Evolutionary conservation across 2,329 filamentous ascomycete species (phyloP).

Genomic region (Aspergillus sclerotialis): DNA sequence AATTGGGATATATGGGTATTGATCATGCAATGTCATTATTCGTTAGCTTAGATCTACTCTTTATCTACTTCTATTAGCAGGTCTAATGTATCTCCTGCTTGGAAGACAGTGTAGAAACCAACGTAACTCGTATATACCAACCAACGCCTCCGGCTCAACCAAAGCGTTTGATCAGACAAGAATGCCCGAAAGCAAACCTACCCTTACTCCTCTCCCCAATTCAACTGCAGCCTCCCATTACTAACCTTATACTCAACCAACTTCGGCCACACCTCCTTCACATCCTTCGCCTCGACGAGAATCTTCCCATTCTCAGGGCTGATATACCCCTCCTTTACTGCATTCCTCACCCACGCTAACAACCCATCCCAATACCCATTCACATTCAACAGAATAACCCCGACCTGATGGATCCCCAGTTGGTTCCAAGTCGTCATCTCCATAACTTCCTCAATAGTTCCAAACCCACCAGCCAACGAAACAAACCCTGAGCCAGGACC

Average conservation of each 20-base stretch:
- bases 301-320: conserved; percentile 64
- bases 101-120: no score
- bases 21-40: neutral
- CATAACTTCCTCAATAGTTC: conserved; percentile 93
- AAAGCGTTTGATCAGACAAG: no score
- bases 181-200: no score
- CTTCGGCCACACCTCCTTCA: conserved; percentile 64
- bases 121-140: neutral
- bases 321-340: conserved; percentile 72
- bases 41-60: neutral
- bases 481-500: conserved; percentile 84
- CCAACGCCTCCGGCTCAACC: neutral
- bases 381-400: conserved; percentile 77
- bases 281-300: conserved; percentile 65
- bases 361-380: conserved; percentile 90
- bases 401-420: conserved; percentile 77
- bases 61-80: neutral
- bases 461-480: conserved; percentile 81
- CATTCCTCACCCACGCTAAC: conserved; percentile 70
- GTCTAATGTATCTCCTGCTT: conserved; percentile 1
- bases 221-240: conserved; percentile 67
- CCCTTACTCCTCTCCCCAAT: conserved; percentile 70
- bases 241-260: conserved; percentile 70
- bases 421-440: conserved; percentile 95
- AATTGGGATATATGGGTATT: conserved; percentile 4